Evolutionary conservation across 371 early-diverging fungal species (phyloP).

Genomic region (Nematocida sp.): DNA sequence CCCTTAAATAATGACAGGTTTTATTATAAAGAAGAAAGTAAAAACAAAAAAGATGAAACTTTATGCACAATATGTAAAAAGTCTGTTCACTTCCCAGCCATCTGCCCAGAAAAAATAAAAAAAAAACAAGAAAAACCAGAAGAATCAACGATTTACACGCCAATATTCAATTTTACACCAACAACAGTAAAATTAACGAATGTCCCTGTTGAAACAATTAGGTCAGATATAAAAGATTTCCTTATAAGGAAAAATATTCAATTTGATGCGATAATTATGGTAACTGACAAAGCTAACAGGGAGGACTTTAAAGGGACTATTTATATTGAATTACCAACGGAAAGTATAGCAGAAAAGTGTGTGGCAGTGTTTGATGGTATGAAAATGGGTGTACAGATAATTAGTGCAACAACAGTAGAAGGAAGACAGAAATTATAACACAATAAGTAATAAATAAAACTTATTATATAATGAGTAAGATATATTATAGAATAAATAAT

Average conservation of each 20-base stretch:
- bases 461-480: background rate
- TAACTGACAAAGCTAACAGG: conserved; percentile 14
- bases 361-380: conserved; percentile 31
- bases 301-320: conserved; percentile 42
- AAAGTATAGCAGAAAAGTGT: conserved; percentile 46
- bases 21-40: background rate
- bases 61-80: conserved; percentile 37
- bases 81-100: conserved; percentile 36
- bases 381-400: conserved; percentile 46
- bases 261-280: conserved; percentile 9
- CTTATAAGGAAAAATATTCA: conserved; percentile 11
- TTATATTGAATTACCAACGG: conserved; percentile 50
- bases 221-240: conserved; percentile 12
- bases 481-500: too few species aligned
- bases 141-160: conserved; percentile 19
- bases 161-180: conserved; percentile 12
- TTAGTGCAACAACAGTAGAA: conserved; percentile 35
- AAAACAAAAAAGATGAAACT: background rate
- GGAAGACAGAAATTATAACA: background rate
- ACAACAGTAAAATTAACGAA: conserved; percentile 44
- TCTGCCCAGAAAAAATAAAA: conserved; percentile 35
- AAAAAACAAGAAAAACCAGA: background rate
- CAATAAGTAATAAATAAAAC: background rate
- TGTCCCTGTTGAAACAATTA: conserved; percentile 4
- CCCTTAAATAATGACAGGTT: conserved; percentile 15